Conservation (phyloP, 305 asterid genomes). For the Solanum hybrid region DNA sequence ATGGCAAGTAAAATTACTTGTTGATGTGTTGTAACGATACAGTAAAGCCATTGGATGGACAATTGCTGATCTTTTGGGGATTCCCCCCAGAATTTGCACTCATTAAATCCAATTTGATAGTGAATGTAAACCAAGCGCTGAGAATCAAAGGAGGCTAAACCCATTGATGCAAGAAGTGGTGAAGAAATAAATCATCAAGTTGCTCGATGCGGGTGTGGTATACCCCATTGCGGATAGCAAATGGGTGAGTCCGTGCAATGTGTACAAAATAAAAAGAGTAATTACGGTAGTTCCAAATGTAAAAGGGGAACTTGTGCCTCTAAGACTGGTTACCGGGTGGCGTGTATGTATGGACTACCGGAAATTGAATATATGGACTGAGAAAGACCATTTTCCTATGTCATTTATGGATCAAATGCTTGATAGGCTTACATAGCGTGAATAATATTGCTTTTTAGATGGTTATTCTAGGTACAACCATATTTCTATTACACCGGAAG, state of each 20-base stretch:
- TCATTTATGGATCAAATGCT: background rate
- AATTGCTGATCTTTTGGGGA: no score
- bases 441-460: background rate
- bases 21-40: no score
- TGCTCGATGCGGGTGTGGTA: background rate
- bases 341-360: background rate
- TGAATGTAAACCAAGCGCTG: background rate
- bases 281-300: background rate
- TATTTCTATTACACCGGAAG: background rate
- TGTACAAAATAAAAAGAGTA: no score
- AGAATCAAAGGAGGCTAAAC: background rate
- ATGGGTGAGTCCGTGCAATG: background rate
- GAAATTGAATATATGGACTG: background rate
- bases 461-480: background rate
- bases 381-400: background rate
- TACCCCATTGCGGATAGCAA: background rate
- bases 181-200: background rate
- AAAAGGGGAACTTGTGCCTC: background rate
- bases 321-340: background rate
- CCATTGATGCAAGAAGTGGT: background rate
- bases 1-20: no score
- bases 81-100: no score
- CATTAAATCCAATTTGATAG: no score
- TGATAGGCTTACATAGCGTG: background rate
- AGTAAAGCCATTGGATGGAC: no score